Base-by-base conservation (phyloP, 768 basidiomycete species). In the Amanita molliuscula region DNA sequence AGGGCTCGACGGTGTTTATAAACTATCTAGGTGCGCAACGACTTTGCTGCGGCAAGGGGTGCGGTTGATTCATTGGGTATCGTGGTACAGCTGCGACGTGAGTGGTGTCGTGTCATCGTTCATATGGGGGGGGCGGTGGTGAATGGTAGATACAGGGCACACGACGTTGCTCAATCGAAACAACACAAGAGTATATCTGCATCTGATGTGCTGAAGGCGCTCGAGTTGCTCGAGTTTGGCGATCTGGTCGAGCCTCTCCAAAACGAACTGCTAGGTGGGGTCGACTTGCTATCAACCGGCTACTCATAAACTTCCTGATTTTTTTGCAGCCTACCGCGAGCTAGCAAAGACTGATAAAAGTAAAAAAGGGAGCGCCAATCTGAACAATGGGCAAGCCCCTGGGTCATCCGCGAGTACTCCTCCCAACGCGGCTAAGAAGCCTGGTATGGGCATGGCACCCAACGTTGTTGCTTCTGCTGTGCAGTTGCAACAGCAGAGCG, bases 1-100 rank as follows among this genome's bases (percentile, higher is more conserved):
- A 93, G 61, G 84, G 85, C 26, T 90, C 93, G 3, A 94, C 94
- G 0, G 86, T 97, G 46, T 98, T 97, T 64, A 93, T 99, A 56
- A 94, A 88, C 63, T 95, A 93, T 58, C 71, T 98, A 6, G 84
- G 94, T 86, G 62, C 20, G 38, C 21, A 11, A 21, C 35, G 35
- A 15, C 13, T 20, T 16, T 38, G 16, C 20, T 15, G 37, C 4
- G n/a, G n/a, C n/a, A n/a, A 20, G 9, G 16, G 15, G 37, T 9
- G 16, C 29, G 36, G 3, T 38, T 8, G 37, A 44, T 20, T 23
- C 16, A n/a, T 53, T 40, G 44, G 23, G 8, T 23, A 16, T 18
- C n/a, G 21, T 31, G 6, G 6, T 54, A 4, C 45, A 77, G 76
- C 76, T 63, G 76, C 76, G 34, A 76, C 75, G 76, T 75, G 59